Percentiles rank a stretch among this genome's conserved stretches.
Evolutionary conservation across 2,329 filamentous ascomycete genomes (phyloP).

Genomic region (Ambrosiella xylebori): DNA sequence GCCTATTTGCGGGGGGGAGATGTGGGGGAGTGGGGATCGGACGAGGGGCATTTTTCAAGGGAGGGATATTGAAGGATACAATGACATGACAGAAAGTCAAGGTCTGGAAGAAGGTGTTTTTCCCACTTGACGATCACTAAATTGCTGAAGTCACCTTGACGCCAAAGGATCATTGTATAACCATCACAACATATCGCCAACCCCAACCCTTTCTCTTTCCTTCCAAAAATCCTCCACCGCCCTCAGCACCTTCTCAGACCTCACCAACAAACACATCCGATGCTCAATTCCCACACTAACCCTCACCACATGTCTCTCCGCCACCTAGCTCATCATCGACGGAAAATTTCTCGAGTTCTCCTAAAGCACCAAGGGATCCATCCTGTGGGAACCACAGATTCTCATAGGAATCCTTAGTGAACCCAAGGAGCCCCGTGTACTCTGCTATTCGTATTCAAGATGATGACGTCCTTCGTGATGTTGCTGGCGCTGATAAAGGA

Average conservation of each 20-base stretch:
- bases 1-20: too few species aligned
- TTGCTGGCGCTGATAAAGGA: slow-evolving; percentile 39
- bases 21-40: too few species aligned
- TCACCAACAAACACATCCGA: background rate
- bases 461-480: slow-evolving; percentile 33
- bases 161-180: too few species aligned
- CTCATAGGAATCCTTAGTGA: slow-evolving; percentile 13
- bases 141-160: too few species aligned
- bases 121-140: too few species aligned
- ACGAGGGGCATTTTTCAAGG: too few species aligned
- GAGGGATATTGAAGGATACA: too few species aligned
- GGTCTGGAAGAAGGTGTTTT: too few species aligned
- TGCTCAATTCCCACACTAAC: slow-evolving; percentile 2
- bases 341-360: slow-evolving; percentile 24
- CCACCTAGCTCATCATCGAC: slow-evolving; percentile 18
- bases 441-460: slow-evolving; percentile 31
- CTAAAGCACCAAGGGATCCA: slow-evolving; percentile 20
- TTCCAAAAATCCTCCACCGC: too few species aligned
- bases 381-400: slow-evolving; percentile 18
- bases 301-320: slow-evolving; percentile 1
- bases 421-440: slow-evolving; percentile 22
- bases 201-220: too few species aligned
- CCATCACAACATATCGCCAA: too few species aligned
- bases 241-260: background rate
- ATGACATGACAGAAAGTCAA: too few species aligned